A percentile compares a stretch with the other conserved stretches of the same genome.
These are phyloP conservation scores for Fusarium tuaranense DNA, from an alignment of 2,329 filamentous ascomycete genomes.

Conservation along the genomic window DNA sequence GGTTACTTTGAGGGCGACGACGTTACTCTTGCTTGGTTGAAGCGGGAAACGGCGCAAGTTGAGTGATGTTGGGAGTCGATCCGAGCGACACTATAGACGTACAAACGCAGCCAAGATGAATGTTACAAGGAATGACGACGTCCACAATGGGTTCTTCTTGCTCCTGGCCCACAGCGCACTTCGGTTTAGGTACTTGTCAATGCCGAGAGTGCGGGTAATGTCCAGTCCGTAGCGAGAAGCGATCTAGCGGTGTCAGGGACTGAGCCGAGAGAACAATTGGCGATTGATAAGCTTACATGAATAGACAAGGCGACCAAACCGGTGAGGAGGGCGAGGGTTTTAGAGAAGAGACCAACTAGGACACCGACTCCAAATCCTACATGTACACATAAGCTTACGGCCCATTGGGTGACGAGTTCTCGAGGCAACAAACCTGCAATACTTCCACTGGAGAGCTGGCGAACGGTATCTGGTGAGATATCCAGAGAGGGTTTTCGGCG, in stretches of 20 bases:
- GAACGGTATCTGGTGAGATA: constrained; percentile 51
- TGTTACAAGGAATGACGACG: constrained; percentile 76
- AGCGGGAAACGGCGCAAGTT: constrained; percentile 83
- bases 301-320: constrained; percentile 73
- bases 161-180: constrained; percentile 62
- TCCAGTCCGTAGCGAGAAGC: constrained; percentile 59
- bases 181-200: constrained; percentile 51
- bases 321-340: constrained; percentile 74
- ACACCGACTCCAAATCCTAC: constrained; percentile 73
- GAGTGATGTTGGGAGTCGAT: constrained; percentile 32
- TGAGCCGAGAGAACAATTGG: background rate
- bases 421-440: constrained; percentile 56
- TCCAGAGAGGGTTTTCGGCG: constrained; percentile 27
- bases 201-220: constrained; percentile 50
- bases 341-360: constrained; percentile 76
- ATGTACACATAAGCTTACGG: background rate
- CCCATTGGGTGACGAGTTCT: background rate
- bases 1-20: constrained; percentile 79
- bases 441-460: constrained; percentile 66
- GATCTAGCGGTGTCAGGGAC: constrained; percentile 48
- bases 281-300: constrained; percentile 63
- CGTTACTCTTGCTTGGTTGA: constrained; percentile 81
- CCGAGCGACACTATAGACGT: constrained; percentile 57
- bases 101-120: constrained; percentile 73
- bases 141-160: constrained; percentile 71